Evolutionary conservation across 2,329 filamentous ascomycete genomes (phyloP).

Genomic region (Penicillium sp.): DNA sequence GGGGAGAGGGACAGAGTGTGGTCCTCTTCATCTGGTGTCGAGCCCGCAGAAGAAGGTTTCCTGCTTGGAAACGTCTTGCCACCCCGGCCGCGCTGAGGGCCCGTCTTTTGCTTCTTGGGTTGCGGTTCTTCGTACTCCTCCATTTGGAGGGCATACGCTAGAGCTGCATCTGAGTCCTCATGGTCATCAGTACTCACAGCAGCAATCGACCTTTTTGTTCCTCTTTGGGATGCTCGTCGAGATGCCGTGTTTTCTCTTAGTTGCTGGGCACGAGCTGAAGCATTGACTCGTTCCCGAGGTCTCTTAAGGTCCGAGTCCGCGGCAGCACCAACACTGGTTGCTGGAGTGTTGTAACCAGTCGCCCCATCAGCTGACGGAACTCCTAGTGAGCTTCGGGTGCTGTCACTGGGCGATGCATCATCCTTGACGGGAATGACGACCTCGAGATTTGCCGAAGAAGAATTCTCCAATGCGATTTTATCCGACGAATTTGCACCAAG

Average conservation of each 20-base stretch:
- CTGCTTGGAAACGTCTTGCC: not conserved
- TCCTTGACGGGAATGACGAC: slow-evolving; percentile 31
- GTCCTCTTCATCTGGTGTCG: not conserved
- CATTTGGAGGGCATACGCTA: slow-evolving; percentile 54
- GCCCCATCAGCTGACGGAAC: slow-evolving; percentile 41
- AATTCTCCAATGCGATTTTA: slow-evolving; percentile 1
- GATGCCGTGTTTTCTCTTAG: slow-evolving; percentile 48
- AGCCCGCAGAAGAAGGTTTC: not conserved
- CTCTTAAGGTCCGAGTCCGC: slow-evolving; percentile 41
- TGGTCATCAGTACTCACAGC: slow-evolving; percentile 38
- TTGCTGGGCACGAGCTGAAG: slow-evolving; percentile 43
- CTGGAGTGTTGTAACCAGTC: slow-evolving; percentile 55
- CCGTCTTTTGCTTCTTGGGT: slow-evolving; percentile 30
- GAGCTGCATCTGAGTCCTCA: slow-evolving; percentile 41
- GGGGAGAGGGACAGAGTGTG: too few species aligned
- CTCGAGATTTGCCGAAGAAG: slow-evolving; percentile 11
- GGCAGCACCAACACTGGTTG: slow-evolving; percentile 54
- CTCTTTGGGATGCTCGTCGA: slow-evolving; percentile 29
- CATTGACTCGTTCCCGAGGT: slow-evolving; percentile 34
- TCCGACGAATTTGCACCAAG: slow-evolving; percentile 9
- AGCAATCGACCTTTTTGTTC: slow-evolving; percentile 44
- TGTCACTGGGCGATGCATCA: slow-evolving; percentile 17
- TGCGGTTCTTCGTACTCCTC: slow-evolving; percentile 45
- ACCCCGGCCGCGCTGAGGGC: not conserved
- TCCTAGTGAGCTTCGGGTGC: slow-evolving; percentile 39